A percentile compares a stretch with the other conserved stretches of the same genome.
Evolutionary conservation across 352 stramenopile genomes (phyloP).

Genomic region (Phytophthora multivora): DNA sequence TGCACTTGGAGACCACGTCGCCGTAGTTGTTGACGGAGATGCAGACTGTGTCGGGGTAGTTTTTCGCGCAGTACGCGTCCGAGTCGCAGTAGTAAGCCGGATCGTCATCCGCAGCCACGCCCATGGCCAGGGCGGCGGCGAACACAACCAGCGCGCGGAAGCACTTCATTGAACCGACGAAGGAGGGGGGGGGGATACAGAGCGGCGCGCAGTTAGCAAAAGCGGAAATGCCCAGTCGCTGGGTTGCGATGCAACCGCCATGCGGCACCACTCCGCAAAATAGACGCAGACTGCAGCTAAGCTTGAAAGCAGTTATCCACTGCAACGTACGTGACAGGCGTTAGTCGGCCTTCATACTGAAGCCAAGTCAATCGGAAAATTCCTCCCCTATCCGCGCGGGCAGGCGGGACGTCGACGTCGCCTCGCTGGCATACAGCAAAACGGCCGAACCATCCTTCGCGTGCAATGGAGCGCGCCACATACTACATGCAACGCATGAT

Average conservation of each 20-base stretch:
- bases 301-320: slow-evolving; percentile 4
- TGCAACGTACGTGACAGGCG: slow-evolving; percentile 19
- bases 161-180: slow-evolving; percentile 42
- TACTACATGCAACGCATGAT: no score
- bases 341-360: slow-evolving; percentile 15
- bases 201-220: slow-evolving; percentile 19
- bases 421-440: slow-evolving; percentile 22
- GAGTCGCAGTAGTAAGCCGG: slow-evolving; percentile 64
- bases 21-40: slow-evolving; percentile 83
- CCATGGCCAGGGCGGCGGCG: slow-evolving; percentile 36
- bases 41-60: slow-evolving; percentile 71
- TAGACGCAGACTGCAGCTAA: background rate
- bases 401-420: slow-evolving; percentile 4
- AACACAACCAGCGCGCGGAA: slow-evolving; percentile 40
- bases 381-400: slow-evolving; percentile 17
- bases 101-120: slow-evolving; percentile 30
- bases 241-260: slow-evolving; percentile 20
- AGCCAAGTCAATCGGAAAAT: slow-evolving; percentile 24
- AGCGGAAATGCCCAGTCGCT: slow-evolving; percentile 30
- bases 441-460: slow-evolving; percentile 2
- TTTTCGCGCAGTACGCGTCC: slow-evolving; percentile 73
- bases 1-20: slow-evolving; percentile 79
- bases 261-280: slow-evolving; percentile 27
- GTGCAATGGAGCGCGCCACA: background rate
- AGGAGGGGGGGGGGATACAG: background rate